Base-by-base conservation (phyloP, 106 monocot species). In the Ottelia alismoides region DNA sequence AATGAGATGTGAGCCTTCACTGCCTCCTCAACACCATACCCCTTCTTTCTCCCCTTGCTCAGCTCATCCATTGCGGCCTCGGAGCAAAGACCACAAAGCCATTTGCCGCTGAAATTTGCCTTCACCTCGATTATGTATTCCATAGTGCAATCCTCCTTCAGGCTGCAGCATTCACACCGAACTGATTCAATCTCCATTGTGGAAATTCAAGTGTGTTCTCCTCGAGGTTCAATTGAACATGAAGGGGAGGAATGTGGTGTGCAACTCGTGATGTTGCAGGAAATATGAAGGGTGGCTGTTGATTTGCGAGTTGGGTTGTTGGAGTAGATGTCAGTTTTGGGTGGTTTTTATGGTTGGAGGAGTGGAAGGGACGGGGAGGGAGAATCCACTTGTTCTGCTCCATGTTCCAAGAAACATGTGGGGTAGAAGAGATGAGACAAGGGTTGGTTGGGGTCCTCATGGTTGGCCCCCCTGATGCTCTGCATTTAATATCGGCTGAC, bases 61-160 rank as follows among this genome's bases (percentile, higher is more conserved):
- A 61, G 28, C 49, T 61, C 61, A 20, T 61, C 61, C 47, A 47
- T 27, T 16, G 45, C 47, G 30, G 61, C 61, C 30, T 61, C 61
- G 4, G 61, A 47, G 49, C 61, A 61, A 11, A 61, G 49, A 1
- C 61, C 61, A 20, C 61, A 61, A 0, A 61, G 61, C 61, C 61
- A 61, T 24, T 28, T 48, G 6, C 48, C 61, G 3, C 49, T 20
- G 28, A 61, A 61, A 28, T 49, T 28, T 20, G 5, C 29, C 61
- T 49, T 48, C 29, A 61, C 49, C 30, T 61, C 11, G 19, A 11
- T 4, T 14, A 61, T 61, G 49, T 61, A 61, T 1, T 61, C 61
- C 28, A n/a, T 20, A 7, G 61, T 61, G 61, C 61, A 61, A 29
- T 61, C 61, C 61, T 61, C 61, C 16, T 29, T 48, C 29, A 61